Conservation (phyloP, 1,284 basidiomycete genomes). For the Ceratobasidium sp. region DNA sequence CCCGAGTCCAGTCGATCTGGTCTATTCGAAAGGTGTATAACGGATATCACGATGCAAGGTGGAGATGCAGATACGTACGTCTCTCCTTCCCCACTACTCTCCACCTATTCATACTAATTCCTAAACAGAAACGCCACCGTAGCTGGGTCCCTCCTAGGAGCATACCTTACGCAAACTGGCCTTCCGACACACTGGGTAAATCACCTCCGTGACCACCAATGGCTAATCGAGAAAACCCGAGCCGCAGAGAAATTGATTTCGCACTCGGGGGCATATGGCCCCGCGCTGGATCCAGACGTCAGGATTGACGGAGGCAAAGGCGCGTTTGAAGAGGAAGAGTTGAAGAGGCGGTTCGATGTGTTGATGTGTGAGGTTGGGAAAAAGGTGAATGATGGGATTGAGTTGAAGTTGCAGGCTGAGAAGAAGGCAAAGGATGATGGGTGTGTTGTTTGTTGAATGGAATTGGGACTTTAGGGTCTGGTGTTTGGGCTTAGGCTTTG, state of each 20-base stretch:
- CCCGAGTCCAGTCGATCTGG: not conserved
- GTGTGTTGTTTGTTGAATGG: constrained; percentile 4
- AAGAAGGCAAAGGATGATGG: constrained; percentile 9
- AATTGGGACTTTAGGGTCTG: not conserved
- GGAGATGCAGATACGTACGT: constrained; percentile 36
- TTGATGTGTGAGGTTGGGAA: constrained; percentile 35
- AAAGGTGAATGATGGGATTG: not conserved
- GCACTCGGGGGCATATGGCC: constrained; percentile 9
- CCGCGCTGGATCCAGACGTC: constrained; percentile 9
- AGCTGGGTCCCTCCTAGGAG: constrained; percentile 32
- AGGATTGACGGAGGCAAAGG: constrained; percentile 37
- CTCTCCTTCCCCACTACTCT: not conserved
- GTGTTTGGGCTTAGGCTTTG: not conserved
- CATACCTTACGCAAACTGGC: constrained; percentile 1
- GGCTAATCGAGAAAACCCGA: constrained; percentile 26
- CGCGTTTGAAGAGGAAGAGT: constrained; percentile 32
- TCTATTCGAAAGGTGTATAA: constrained; percentile 33
- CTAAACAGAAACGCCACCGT: constrained; percentile 29
- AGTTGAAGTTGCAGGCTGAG: not conserved
- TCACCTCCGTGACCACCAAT: constrained; percentile 21
- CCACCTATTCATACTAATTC: not conserved
- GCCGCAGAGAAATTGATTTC: constrained; percentile 3
- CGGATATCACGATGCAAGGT: constrained; percentile 38
- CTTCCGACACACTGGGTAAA: constrained; percentile 25
- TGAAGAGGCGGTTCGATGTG: constrained; percentile 26